Evolutionary conservation across 768 basidiomycete genomes (phyloP).

Genomic region (Podaxis carcinomalis): DNA sequence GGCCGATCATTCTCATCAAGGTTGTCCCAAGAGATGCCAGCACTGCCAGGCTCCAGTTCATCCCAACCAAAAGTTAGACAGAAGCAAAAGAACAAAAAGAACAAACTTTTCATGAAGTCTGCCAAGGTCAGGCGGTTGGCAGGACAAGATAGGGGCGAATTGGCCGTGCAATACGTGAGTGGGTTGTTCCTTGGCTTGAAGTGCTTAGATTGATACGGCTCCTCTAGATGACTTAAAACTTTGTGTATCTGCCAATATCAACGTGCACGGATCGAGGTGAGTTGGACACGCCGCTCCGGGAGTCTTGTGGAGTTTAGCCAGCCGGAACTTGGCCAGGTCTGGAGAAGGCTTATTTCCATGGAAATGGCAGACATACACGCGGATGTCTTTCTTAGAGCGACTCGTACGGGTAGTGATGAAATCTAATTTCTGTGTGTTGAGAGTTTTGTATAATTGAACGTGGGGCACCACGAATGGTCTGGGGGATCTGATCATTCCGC

Average conservation of each 20-base stretch:
- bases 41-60: constrained; percentile 4
- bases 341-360: constrained; percentile 77
- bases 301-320: background rate
- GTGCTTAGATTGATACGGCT: constrained; percentile 27
- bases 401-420: constrained; percentile 93
- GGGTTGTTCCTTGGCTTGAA: background rate
- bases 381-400: constrained; percentile 94
- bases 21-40: background rate
- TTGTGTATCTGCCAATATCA: constrained; percentile 76
- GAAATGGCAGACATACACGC: constrained; percentile 92
- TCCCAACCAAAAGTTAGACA: constrained; percentile 14
- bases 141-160: constrained; percentile 44
- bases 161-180: constrained; percentile 48
- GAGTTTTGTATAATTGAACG: constrained; percentile 83
- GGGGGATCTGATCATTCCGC: constrained; percentile 90
- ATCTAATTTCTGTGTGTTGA: constrained; percentile 92
- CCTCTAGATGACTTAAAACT: constrained; percentile 45
- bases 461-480: constrained; percentile 93
- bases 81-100: constrained; percentile 17
- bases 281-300: background rate
- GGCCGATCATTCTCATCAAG: background rate
- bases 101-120: constrained; percentile 15
- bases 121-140: constrained; percentile 37
- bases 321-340: constrained; percentile 47
- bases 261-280: constrained; percentile 69